These are phyloP conservation scores for Microbotryum silenes-acaulis DNA, from an alignment of 1,284 basidiomycete species.

Conservation along the genomic window DNA sequence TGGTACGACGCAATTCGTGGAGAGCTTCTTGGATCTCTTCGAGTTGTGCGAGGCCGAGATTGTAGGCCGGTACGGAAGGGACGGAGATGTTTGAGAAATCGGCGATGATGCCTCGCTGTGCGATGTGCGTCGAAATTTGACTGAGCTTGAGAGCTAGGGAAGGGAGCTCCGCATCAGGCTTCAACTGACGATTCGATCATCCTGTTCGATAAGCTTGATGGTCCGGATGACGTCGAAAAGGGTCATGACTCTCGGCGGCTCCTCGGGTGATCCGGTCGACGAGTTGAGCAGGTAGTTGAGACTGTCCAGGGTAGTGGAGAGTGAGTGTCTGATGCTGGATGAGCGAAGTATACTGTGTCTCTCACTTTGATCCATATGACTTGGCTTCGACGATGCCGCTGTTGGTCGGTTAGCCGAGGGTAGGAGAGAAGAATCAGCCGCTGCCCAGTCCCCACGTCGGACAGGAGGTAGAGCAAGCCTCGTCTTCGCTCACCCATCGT, in stretches of 20 bases:
- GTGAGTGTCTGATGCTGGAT: neutral
- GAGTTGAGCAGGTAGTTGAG: constrained; percentile 33
- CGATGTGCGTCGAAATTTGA: too few relatives aligned
- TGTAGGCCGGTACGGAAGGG: constrained; percentile 38
- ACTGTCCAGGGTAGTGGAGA: constrained; percentile 1
- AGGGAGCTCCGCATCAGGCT: too few relatives aligned
- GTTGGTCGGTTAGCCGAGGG: neutral
- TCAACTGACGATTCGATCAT: constrained; percentile 38
- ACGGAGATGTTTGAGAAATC: constrained; percentile 42
- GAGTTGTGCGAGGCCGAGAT: constrained; percentile 43
- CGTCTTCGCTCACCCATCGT: constrained; percentile 12
- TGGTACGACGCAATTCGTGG: constrained; percentile 40
- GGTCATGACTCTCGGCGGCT: constrained; percentile 38
- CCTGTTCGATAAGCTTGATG: constrained; percentile 41
- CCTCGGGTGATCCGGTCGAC: constrained; percentile 27
- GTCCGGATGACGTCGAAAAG: constrained; percentile 42
- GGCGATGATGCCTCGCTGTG: constrained; percentile 42
- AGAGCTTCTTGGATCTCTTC: constrained; percentile 44
- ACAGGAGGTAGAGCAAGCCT: too few relatives aligned
- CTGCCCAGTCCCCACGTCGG: too few relatives aligned
- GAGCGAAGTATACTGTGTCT: neutral
- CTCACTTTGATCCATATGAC: constrained; percentile 19
- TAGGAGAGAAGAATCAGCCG: too few relatives aligned
- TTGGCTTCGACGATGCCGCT: constrained; percentile 36
- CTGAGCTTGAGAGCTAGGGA: too few relatives aligned